A percentile compares a stretch with the other conserved stretches of the same genome.
These are phyloP conservation scores for Dactylellina drechsleri DNA, from an alignment of 2,329 filamentous ascomycete species.

Conservation along the genomic window DNA sequence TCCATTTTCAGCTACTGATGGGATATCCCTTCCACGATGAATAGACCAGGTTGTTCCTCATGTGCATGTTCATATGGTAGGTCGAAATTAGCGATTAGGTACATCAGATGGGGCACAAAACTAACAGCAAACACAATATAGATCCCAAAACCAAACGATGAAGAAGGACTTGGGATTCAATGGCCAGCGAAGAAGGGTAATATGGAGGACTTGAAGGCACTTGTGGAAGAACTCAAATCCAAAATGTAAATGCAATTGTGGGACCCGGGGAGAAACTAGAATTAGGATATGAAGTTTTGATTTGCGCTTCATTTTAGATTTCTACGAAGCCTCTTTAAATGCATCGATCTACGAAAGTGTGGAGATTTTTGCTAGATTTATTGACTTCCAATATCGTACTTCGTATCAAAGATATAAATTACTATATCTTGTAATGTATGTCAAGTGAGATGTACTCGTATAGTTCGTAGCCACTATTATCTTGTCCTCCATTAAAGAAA, in stretches of 20 bases:
- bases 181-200: conserved; percentile 82
- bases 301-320: too few relatives aligned
- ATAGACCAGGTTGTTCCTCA: conserved; percentile 60
- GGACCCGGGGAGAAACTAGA: too few relatives aligned
- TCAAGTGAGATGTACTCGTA: too few relatives aligned
- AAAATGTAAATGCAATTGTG: conserved; percentile 73
- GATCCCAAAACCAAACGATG: conserved; percentile 92
- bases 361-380: too few relatives aligned
- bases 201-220: conserved; percentile 82
- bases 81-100: conserved; percentile 55
- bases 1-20: neutral
- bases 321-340: too few relatives aligned
- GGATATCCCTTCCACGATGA: neutral
- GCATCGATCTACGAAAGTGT: too few relatives aligned
- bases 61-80: conserved; percentile 94
- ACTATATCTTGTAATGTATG: too few relatives aligned
- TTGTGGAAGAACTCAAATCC: conserved; percentile 84
- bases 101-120: neutral
- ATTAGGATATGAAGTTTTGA: too few relatives aligned
- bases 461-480: too few relatives aligned
- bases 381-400: too few relatives aligned
- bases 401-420: too few relatives aligned
- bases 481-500: too few relatives aligned
- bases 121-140: conserved; percentile 60
- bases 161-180: conserved; percentile 79